A percentile compares a stretch with the other conserved stretches of the same genome.
Conservation (phyloP, 768 basidiomycete genomes). For the Neoboletus brunneissimus region DNA sequence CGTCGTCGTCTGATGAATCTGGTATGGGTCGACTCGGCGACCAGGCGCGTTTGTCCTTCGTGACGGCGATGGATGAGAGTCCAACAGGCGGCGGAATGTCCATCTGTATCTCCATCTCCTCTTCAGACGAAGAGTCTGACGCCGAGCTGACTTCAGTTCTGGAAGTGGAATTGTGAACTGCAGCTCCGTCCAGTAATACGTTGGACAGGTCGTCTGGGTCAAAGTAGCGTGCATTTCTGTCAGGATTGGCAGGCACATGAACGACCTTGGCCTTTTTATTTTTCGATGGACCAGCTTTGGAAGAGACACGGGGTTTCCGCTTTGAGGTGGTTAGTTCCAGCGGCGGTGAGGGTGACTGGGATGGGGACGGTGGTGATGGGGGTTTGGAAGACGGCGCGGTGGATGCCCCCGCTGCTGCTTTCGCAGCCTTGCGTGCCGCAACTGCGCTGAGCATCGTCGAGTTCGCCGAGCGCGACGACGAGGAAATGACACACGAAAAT, state of each 20-base stretch:
- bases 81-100: constrained; percentile 14
- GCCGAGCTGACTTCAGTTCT: constrained; percentile 37
- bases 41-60: constrained; percentile 43
- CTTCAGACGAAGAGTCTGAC: constrained; percentile 23
- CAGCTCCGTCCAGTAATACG: constrained; percentile 14
- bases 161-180: constrained; percentile 34
- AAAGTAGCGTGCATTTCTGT: constrained; percentile 34
- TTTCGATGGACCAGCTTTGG: constrained; percentile 17
- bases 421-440: constrained; percentile 65
- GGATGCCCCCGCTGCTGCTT: constrained; percentile 29
- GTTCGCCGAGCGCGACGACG: background rate
- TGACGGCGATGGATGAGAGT: constrained; percentile 13
- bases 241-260: constrained; percentile 21
- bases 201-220: constrained; percentile 32
- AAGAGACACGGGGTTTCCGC: constrained; percentile 40
- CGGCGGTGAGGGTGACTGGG: constrained; percentile 9
- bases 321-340: constrained; percentile 34
- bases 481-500: background rate
- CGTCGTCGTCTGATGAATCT: constrained; percentile 51
- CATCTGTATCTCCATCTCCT: constrained; percentile 22
- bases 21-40: constrained; percentile 54
- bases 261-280: constrained; percentile 33
- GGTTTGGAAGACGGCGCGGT: constrained; percentile 10
- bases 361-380: constrained; percentile 5
- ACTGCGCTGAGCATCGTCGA: constrained; percentile 64